Base-by-base conservation (phyloP, 352 stramenopile genomes). In the Globisporangium carolinianum region DNA sequence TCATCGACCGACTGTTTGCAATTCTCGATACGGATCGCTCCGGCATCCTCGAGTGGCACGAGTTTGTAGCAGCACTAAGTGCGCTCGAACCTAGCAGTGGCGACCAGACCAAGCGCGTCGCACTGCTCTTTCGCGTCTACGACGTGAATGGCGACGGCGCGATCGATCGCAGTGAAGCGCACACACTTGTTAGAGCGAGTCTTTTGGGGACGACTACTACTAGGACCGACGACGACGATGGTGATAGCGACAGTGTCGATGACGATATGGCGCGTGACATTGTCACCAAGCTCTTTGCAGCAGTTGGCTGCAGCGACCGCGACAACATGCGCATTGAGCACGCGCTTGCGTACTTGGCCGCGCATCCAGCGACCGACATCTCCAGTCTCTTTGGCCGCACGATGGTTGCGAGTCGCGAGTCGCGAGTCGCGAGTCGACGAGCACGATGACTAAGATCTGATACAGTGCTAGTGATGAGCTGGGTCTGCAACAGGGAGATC, bases 121-220 rank as follows among this genome's bases (percentile, higher is more conserved):
- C 61, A 6, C 86, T 91, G 49, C 68, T 91, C 15, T 91, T 91
- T 61, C 71, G 76, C n/a, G 77, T 83, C 3, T 91, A 91, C 61
- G 81, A 91, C 51, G 51, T 88, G 14, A 86, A 89, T 38, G 73
- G 74, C 17, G 77, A 86, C 57, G 73, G 69, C 41, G 71, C 62
- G n/a, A 82, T 91, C 57, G 72, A 82, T 32, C 73, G 72, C 5
- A 64, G 73, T 18, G 79, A 91, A 55, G 61, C 85, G n/a, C 62
- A 66, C 38, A 55, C 75, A 42, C 89, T 88, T 60, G 83, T 91
- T 57, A 57, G 87, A 14, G 69, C 79, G 32, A 85, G 80, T 58
- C 59, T 87, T 7, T 60, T 87, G 24, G 24, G 24, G 24, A 2
- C 24, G 24, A 24, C 24, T 32, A 64, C 86, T 0, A 53, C 61